phyloP scores from a whole-genome alignment of 768 basidiomycete species.

The Naganishia vaughanmartiniae region DNA sequence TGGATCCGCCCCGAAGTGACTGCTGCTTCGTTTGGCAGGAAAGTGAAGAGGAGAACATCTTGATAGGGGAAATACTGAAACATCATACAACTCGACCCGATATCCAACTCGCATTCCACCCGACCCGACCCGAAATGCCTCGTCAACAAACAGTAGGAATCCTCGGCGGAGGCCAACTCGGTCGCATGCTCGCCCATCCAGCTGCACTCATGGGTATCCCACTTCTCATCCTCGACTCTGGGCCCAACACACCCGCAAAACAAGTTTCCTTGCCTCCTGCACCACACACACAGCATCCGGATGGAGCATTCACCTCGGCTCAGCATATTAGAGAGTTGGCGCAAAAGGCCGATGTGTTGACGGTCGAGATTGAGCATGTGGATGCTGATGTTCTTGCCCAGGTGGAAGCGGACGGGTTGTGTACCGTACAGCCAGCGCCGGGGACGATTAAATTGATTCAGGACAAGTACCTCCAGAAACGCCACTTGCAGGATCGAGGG shows the following conservation, averaged over 20 bases:
- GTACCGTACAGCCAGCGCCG: constrained; percentile 69
- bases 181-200: constrained; percentile 90
- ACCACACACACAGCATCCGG: constrained; percentile 62
- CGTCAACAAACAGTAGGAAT: constrained; percentile 50
- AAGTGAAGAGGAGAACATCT: too few species aligned
- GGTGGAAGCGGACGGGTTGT: constrained; percentile 49
- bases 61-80: background rate
- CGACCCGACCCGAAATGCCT: constrained; percentile 34
- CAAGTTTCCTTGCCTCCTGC: constrained; percentile 67
- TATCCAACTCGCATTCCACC: background rate
- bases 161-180: constrained; percentile 83
- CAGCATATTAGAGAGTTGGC: constrained; percentile 77
- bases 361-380: constrained; percentile 96
- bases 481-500: constrained; percentile 58
- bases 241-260: constrained; percentile 79
- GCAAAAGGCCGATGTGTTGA: constrained; percentile 75
- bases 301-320: constrained; percentile 83
- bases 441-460: constrained; percentile 81
- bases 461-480: constrained; percentile 67
- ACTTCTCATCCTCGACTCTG: constrained; percentile 78
- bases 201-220: constrained; percentile 83
- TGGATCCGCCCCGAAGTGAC: constrained; percentile 19
- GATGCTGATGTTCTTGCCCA: constrained; percentile 68
- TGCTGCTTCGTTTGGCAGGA: too few species aligned
- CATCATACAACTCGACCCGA: background rate